Base-by-base conservation (phyloP, 371 early-diverging fungal species). In the Actinomucor elegans region DNA sequence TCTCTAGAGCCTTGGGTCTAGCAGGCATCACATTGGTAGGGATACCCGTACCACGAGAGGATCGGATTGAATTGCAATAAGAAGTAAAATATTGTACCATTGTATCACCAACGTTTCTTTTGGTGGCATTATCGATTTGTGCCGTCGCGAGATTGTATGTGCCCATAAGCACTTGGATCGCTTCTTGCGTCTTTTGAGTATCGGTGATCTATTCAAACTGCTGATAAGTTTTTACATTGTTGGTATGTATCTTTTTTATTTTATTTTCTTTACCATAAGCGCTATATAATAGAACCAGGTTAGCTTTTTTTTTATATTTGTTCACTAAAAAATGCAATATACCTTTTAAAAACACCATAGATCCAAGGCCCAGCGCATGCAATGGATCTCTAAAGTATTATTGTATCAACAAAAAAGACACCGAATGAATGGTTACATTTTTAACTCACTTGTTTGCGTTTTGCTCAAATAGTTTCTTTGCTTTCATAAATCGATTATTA, bases 281-380 rank as follows among this genome's bases (percentile, higher is more conserved):
- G 73, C 76, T 71, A 48, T 34, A 15, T 18, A 40, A 46, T 32
- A 2, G 34, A 17, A 26, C 4, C 7, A 28, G 1, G 26, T 29
- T 8, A 20, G 14, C 21, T n/a, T 36, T 23, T 14, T 10, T 20
- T 35, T 4, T n/a, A n/a, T n/a, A n/a, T n/a, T n/a, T n/a, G 14
- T 23, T 21, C 9, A 20, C 26, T 31, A 32, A 24, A 5, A 6
- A 18, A 15, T 35, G 27, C 33, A 24, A 20, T 33, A 52, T 67
- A 75, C 75, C 75, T 73, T 76, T 79, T 26, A 79, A 46, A 51
- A 75, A 76, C 8, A 63, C 67, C 73, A 80, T 77, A 12, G 59
- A 73, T n/a, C 80, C 72, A 8, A 75, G 48, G 3, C 71, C 71
- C 3, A 77, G 48, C 12, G 77, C 77, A 59, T 71, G 61, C 9